Evolutionary conservation across 108 stramenopile species (phyloP), one percentile per base, ranked within the genome.

Genomic region (Fragilariopsis cylindrus): DNA sequence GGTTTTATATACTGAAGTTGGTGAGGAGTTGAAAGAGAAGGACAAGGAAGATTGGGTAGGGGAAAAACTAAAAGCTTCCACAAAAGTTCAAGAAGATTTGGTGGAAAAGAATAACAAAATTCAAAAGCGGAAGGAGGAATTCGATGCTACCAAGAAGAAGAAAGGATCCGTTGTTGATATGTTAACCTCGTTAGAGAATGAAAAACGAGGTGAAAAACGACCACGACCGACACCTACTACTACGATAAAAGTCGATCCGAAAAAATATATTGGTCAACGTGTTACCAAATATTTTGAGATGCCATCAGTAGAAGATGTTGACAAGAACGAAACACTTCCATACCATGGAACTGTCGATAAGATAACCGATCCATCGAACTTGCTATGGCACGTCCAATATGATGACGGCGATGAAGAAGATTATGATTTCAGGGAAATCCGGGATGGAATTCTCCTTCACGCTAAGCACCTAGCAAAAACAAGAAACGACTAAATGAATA

Each of bases 331-430:
- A 48, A 68, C 71, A 46, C 60, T 89, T 47, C 87, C 66, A 53
- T 69, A 82, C 49, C 30, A 30, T 30, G 90, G 90, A 1, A 78
- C 70, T 3, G 72, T 89, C 58, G 81, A 80, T 11, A 63, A 63
- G 6, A 44, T 54, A 6, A 30, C 43, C 2, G 65, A 53, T 18
- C 53, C 70, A n/a, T 80, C 73, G 3, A 64, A 56, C 15, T 50
- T 65, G 18, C 30, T 30, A 30, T 30, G 47, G 30, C 91, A 77
- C 67, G 76, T 93, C 45, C 55, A 64, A 45, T 93, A 89, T 76
- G 88, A 90, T 72, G 88, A 93, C 78, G 85, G 83, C 30, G 92
- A 93, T 66, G 18, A n/a, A 16, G 92, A 91, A 72, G 80, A 91
- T 30, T 68, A 84, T 54, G 60, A 64, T 8, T 15, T 69, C 1